Percentiles rank a stretch among this genome's conserved stretches.
Conservation (phyloP, 352 stramenopile species). For the Globisporangium perplexum region DNA sequence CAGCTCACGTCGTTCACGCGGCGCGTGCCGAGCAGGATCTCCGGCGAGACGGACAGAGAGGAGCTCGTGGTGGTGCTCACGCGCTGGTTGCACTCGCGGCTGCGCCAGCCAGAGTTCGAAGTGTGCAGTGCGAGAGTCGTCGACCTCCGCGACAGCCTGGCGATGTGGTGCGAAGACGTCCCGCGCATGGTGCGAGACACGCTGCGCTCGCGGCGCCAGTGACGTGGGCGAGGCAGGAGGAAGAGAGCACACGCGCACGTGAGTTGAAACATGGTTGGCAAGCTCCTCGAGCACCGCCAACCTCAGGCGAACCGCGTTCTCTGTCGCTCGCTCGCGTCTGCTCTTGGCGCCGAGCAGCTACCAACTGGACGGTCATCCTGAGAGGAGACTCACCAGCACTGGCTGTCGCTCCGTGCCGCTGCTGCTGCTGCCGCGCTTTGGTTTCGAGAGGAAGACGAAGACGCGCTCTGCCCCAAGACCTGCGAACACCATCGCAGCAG, state of each 20-base stretch:
- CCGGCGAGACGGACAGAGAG: slow-evolving; percentile 6
- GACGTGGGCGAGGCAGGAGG: neutral
- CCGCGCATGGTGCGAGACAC: neutral
- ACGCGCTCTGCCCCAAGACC: neutral
- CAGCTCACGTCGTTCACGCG: slow-evolving; percentile 13
- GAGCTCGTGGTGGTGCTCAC: slow-evolving; percentile 37
- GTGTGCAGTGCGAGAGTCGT: too few species aligned
- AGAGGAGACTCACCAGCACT: too few species aligned
- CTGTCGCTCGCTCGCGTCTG: too few species aligned
- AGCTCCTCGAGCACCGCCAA: neutral
- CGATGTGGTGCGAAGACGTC: too few species aligned
- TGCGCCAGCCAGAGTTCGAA: slow-evolving; percentile 23
- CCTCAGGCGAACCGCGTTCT: neutral
- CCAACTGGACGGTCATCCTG: neutral
- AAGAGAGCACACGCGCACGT: too few species aligned
- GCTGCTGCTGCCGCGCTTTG: neutral
- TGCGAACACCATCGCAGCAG: neutral
- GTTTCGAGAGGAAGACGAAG: too few species aligned
- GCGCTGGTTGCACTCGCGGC: slow-evolving; percentile 34
- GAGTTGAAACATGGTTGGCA: too few species aligned
- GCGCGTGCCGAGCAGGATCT: slow-evolving; percentile 8
- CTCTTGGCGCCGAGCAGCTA: neutral
- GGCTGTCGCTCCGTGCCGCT: neutral
- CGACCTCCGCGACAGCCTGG: too few species aligned
- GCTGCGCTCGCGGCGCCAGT: neutral